Conservation (phyloP, 1,284 basidiomycete species). For the Marasmius oreades region DNA sequence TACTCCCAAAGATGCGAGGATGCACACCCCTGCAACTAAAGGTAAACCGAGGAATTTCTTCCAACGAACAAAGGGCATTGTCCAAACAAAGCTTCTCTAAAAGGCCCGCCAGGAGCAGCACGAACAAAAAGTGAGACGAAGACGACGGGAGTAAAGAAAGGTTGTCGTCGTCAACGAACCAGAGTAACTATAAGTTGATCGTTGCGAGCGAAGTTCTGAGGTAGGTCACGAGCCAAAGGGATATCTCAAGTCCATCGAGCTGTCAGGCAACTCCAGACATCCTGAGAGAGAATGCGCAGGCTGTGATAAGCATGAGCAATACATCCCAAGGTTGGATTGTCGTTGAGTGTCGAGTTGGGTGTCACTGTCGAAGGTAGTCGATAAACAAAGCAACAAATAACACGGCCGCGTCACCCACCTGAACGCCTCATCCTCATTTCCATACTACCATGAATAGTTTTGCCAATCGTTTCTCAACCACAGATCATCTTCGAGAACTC, state of each 20-base stretch:
- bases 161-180: background rate
- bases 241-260: background rate
- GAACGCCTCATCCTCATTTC: constrained; percentile 17
- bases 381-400: constrained; percentile 18
- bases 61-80: constrained; percentile 15
- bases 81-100: constrained; percentile 2
- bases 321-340: no score
- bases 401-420: constrained; percentile 52
- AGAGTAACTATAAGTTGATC: no score
- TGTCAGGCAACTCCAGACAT: no score
- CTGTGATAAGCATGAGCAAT: no score
- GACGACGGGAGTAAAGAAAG: constrained; percentile 5
- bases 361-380: background rate
- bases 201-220: background rate
- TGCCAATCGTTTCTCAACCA: constrained; percentile 61
- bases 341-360: no score
- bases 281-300: constrained; percentile 16
- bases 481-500: constrained; percentile 46
- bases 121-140: background rate
- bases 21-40: constrained; percentile 12
- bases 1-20: constrained; percentile 11
- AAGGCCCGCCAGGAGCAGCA: constrained; percentile 10
- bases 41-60: constrained; percentile 13
- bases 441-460: constrained; percentile 71
- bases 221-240: background rate